phyloP scores from a whole-genome alignment of 2,329 filamentous ascomycete genomes.

The Ophiostoma angusticollis region DNA sequence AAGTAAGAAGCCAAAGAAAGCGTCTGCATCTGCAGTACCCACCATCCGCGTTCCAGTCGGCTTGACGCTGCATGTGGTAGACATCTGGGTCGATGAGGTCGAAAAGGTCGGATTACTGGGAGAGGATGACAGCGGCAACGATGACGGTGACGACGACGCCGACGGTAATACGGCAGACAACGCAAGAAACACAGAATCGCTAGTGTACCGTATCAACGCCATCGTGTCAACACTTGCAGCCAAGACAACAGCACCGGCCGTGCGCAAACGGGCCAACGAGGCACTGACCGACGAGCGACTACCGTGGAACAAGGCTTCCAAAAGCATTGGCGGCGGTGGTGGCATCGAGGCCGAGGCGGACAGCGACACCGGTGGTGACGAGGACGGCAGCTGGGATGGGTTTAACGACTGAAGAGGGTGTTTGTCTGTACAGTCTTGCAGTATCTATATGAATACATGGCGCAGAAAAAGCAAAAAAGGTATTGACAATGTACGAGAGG shows the following conservation, averaged over 20 bases:
- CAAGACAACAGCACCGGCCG: constrained; percentile 53
- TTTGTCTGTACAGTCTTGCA: no score
- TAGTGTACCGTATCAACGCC: constrained; percentile 39
- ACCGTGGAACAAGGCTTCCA: constrained; percentile 40
- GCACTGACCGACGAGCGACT: constrained; percentile 62
- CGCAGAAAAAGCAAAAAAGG: no score
- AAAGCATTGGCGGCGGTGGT: constrained; percentile 7
- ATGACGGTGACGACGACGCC: constrained; percentile 17
- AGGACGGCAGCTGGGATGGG: constrained; percentile 51
- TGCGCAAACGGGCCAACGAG: constrained; percentile 57
- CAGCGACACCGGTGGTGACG: constrained; percentile 25
- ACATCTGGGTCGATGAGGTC: constrained; percentile 64
- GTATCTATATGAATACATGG: no score
- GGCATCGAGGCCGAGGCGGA: constrained; percentile 16
- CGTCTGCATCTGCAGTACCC: constrained; percentile 17
- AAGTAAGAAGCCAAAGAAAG: constrained; percentile 24
- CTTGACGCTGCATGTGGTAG: constrained; percentile 71
- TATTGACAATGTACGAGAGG: no score
- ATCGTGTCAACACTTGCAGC: constrained; percentile 44
- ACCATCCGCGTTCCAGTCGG: constrained; percentile 58
- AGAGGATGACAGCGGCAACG: constrained; percentile 4
- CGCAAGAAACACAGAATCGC: constrained; percentile 15
- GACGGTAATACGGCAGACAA: constrained; percentile 24
- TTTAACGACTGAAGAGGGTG: constrained; percentile 47
- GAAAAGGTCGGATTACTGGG: constrained; percentile 25